Evolutionary conservation across 768 basidiomycete genomes (phyloP), one percentile per base, ranked within the genome.

Genomic region (Suillus fuscotomentosus): DNA sequence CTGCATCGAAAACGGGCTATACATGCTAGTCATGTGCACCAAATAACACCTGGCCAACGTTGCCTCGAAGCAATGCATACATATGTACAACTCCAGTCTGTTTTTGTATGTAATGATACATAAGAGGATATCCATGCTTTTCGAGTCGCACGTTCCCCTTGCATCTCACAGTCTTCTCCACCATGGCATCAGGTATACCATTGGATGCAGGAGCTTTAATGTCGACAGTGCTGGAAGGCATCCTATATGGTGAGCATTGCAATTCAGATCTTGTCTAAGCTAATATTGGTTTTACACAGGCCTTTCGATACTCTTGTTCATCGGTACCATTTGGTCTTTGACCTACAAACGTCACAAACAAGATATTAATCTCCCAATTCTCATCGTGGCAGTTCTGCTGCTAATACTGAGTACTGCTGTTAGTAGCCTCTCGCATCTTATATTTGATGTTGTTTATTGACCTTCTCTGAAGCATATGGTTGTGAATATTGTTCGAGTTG

Each of bases 241-340:
- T 48, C 8, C 8, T 48, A 9, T 48, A 48, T 48, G 47, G 47
- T 22, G 47, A 48, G 47, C 6, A 2, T 48, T 24, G 22, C 22
- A 48, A 48, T 24, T 31, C 31, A 31, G 22, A 6, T 13, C 5
- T 48, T 6, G 13, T 24, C 22, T 6, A 6, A 48, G 47, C 13
- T 48, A 2, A 22, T 7, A 22, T 48, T 22, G 2, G 24, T 24
- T 24, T 48, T 48, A n/a, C 13, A 22, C 61, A 78, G 78, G 78
- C 0, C 75, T 78, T 62, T 79, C 77, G 9, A 45, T 76, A 38
- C 62, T 78, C 56, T 76, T 79, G 76, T 79, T 76, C 64, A 68
- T 70, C 2, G 69, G 67, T 5, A 74, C 76, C 1, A 31, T 79
- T 17, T 74, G 72, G 67, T 68, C 63, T 3, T 42, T 77, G 17